A percentile compares a stretch with the other conserved stretches of the same genome.
Conservation (phyloP, 345 rosid species). For the Rhizophora apiculata region DNA sequence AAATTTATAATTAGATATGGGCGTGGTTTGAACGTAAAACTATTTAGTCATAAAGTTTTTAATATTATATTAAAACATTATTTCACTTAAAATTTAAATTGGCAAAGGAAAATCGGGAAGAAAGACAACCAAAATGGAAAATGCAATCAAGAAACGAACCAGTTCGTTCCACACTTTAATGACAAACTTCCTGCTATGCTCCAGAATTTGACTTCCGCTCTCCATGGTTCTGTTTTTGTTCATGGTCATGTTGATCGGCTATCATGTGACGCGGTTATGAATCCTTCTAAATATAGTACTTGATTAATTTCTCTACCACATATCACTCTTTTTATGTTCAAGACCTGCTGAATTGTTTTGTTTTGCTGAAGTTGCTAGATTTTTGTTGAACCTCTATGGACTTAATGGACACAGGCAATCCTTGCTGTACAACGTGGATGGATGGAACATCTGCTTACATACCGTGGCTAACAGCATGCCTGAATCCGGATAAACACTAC, state of each 20-base stretch:
- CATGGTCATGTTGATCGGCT: constrained; percentile 22
- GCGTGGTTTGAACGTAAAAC: too few species aligned
- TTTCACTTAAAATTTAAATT: too few species aligned
- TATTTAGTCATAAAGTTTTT: too few species aligned
- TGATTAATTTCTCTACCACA: not conserved
- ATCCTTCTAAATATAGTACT: constrained; percentile 26
- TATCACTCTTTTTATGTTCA: too few species aligned
- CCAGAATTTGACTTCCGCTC: constrained; percentile 26
- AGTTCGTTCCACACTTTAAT: constrained; percentile 29
- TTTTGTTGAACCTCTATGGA: constrained; percentile 19
- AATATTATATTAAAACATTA: too few species aligned
- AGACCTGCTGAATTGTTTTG: too few species aligned
- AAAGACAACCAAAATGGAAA: constrained; percentile 18
- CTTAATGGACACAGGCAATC: constrained; percentile 32
- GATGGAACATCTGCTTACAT: constrained; percentile 42
- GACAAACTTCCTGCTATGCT: constrained; percentile 26
- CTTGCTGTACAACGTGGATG: constrained; percentile 43
- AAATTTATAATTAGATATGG: too few species aligned
- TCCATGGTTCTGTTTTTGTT: constrained; percentile 28
- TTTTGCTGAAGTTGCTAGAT: too few species aligned
- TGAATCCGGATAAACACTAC: constrained; percentile 21
- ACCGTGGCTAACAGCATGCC: constrained; percentile 34
- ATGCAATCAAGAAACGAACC: constrained; percentile 35
- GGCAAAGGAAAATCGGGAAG: constrained; percentile 25
- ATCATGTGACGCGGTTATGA: constrained; percentile 30